Percentiles rank a stretch among this genome's conserved stretches.
These are phyloP conservation scores for Backusella macrospora DNA, from an alignment of 192 early-diverging fungal genomes.

Conservation along the genomic window DNA sequence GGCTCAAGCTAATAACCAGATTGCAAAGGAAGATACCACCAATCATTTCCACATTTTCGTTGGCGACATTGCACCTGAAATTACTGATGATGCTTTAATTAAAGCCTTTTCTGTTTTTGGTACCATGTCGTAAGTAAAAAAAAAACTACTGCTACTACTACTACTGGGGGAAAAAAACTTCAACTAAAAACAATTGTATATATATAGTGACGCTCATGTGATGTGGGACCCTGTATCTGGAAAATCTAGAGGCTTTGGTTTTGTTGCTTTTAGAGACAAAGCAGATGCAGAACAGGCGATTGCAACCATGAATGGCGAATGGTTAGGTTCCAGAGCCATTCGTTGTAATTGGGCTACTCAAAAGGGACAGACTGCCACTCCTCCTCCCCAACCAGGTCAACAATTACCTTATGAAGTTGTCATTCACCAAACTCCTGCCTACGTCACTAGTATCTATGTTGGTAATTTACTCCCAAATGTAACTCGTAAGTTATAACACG, in stretches of 20 bases:
- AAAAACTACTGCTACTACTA: too few relatives aligned
- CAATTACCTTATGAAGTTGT: conserved; percentile 72
- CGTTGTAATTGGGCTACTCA: conserved; percentile 96
- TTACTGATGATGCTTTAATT: conserved; percentile 78
- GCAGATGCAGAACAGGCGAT: conserved; percentile 88
- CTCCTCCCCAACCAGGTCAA: conserved; percentile 45
- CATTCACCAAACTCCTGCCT: conserved; percentile 72
- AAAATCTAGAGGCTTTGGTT: conserved; percentile 91
- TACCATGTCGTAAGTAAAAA: conserved; percentile 67
- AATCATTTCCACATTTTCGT: conserved; percentile 89
- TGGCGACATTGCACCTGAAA: conserved; percentile 89
- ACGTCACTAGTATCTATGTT: conserved; percentile 89
- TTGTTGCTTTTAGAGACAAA: conserved; percentile 88
- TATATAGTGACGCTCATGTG: conserved; percentile 80
- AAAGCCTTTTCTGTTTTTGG: conserved; percentile 80
- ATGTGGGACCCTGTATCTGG: conserved; percentile 92
- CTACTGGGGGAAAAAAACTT: neutral
- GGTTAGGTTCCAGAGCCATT: conserved; percentile 83
- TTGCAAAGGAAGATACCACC: conserved; percentile 39
- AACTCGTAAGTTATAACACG: conserved; percentile 55
- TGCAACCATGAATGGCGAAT: conserved; percentile 84
- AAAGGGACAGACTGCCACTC: conserved; percentile 57
- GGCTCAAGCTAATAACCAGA: conserved; percentile 31
- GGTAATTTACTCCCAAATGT: conserved; percentile 86
- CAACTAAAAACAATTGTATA: neutral